A percentile compares a stretch with the other conserved stretches of the same genome.
Evolutionary conservation across 2,329 filamentous ascomycete genomes (phyloP).

Genomic region (Cordyceps tenuipes): DNA sequence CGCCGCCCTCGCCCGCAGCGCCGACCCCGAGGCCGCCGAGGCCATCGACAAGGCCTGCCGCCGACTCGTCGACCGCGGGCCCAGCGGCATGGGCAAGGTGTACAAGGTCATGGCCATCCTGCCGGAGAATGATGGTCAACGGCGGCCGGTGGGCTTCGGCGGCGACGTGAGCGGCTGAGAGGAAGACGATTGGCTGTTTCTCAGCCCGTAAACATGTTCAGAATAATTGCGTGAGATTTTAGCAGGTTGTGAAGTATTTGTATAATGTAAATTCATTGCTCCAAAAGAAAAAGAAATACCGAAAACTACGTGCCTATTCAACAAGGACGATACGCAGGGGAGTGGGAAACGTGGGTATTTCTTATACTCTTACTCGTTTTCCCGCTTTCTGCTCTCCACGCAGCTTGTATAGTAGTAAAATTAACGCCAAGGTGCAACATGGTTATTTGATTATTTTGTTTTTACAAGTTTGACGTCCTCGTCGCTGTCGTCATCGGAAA

Average conservation of each 20-base stretch:
- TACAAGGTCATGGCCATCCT: slow-evolving; percentile 92
- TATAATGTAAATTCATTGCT: background rate
- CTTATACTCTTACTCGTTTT: background rate
- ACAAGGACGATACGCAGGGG: background rate
- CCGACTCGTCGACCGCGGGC: slow-evolving; percentile 73
- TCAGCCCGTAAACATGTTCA: background rate
- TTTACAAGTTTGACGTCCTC: slow-evolving; percentile 49
- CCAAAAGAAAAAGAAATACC: background rate
- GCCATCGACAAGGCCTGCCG: slow-evolving; percentile 68
- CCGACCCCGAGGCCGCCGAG: slow-evolving; percentile 39
- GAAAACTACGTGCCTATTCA: background rate
- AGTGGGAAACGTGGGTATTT: background rate
- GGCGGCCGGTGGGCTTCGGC: slow-evolving; percentile 85
- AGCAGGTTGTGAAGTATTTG: background rate
- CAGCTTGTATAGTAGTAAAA: background rate
- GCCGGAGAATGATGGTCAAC: slow-evolving; percentile 65
- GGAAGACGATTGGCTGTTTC: background rate
- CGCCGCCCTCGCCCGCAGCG: slow-evolving; percentile 47
- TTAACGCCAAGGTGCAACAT: slow-evolving; percentile 12
- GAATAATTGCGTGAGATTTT: background rate
- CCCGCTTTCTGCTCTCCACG: background rate
- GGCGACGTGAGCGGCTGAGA: slow-evolving; percentile 45
- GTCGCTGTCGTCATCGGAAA: slow-evolving; percentile 61
- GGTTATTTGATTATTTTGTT: slow-evolving; percentile 37
- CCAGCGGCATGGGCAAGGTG: slow-evolving; percentile 83